Conservation (phyloP, 768 basidiomycete genomes). For the Sporobolomyces roseus region DNA sequence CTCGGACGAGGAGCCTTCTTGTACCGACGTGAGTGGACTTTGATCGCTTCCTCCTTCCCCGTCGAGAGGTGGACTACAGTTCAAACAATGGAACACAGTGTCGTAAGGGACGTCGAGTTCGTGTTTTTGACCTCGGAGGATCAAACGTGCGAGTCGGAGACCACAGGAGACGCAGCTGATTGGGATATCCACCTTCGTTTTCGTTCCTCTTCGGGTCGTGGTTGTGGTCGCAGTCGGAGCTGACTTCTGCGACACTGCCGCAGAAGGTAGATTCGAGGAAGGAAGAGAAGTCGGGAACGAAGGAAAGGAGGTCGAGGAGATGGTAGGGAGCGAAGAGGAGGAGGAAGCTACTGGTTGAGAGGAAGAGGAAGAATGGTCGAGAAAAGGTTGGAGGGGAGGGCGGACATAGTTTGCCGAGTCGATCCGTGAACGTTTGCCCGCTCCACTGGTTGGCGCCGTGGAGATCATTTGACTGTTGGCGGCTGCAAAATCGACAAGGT, state of each 20-base stretch:
- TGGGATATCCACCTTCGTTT: conserved; percentile 10
- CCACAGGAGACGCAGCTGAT: conserved; percentile 28
- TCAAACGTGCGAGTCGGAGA: conserved; percentile 24
- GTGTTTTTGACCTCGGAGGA: conserved; percentile 39
- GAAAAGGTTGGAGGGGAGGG: conserved; percentile 1
- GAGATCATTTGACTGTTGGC: neutral
- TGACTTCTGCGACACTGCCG: neutral
- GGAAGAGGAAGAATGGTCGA: neutral
- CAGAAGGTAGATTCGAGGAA: too few species aligned
- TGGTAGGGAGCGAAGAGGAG: conserved; percentile 5
- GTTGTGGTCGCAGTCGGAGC: neutral
- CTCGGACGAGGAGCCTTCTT: neutral
- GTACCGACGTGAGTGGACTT: neutral
- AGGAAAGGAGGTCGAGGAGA: neutral
- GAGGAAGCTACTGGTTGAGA: neutral
- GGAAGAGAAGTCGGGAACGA: neutral
- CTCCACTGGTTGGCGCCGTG: neutral
- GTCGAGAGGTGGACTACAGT: neutral
- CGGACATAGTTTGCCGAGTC: neutral
- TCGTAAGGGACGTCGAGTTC: conserved; percentile 34
- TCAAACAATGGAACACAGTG: conserved; percentile 7
- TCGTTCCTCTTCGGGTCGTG: neutral
- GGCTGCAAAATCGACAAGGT: neutral
- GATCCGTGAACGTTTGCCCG: conserved; percentile 3
- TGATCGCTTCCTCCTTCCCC: neutral